Conservation (phyloP, 805 yeast species). For the Ascoidea rubescens region DNA sequence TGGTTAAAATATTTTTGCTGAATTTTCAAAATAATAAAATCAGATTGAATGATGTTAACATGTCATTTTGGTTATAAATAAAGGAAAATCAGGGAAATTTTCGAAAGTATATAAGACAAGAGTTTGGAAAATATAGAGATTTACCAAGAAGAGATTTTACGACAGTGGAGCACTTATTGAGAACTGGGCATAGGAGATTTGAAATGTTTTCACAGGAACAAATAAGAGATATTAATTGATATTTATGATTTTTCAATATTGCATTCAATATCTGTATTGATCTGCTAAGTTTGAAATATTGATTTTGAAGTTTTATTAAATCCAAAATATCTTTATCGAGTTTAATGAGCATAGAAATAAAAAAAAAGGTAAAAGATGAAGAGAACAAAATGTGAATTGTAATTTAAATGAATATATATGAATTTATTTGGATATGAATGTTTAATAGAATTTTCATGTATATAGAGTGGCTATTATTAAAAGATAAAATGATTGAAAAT, state of each 20-base stretch:
- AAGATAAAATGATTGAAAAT: background rate
- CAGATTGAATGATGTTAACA: background rate
- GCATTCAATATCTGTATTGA: no score
- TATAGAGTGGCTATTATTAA: background rate
- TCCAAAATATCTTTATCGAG: no score
- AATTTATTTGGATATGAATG: no score
- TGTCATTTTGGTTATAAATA: background rate
- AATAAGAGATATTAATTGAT: constrained; percentile 9
- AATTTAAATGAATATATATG: no score
- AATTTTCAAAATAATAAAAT: background rate
- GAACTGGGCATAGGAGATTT: constrained; percentile 9
- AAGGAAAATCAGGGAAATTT: constrained; percentile 8
- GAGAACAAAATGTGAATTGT: no score
- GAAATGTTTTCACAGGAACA: constrained; percentile 10
- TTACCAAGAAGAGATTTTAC: constrained; percentile 10
- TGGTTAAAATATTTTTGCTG: background rate
- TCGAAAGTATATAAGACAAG: constrained; percentile 6
- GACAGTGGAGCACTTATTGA: constrained; percentile 9
- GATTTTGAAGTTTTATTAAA: no score
- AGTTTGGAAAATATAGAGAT: constrained; percentile 6
- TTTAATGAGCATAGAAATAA: background rate
- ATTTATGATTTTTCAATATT: no score
- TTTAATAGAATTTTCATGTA: background rate
- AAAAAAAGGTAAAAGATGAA: background rate
- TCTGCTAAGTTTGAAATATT: no score